These are phyloP conservation scores for Colletotrichum simmondsii DNA, from an alignment of 2,329 filamentous ascomycete genomes.

Conservation along the genomic window DNA sequence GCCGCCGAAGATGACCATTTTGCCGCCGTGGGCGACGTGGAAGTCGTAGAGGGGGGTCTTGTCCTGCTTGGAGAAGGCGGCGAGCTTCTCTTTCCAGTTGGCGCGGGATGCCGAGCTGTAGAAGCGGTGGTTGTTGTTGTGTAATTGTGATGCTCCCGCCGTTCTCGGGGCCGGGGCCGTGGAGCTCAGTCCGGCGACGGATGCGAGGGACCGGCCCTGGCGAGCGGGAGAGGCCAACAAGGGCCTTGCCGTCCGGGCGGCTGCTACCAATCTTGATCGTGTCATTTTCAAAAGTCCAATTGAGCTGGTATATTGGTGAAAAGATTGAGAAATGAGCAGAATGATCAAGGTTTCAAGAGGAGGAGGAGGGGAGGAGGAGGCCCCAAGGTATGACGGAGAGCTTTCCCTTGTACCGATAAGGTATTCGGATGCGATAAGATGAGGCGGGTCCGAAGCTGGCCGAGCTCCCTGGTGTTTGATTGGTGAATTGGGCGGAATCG, in stretches of 20 bases:
- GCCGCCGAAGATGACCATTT: conserved; percentile 97
- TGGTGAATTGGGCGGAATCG: background rate
- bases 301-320: background rate
- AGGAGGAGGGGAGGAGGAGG: background rate
- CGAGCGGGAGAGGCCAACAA: conserved; percentile 16
- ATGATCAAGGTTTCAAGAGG: background rate
- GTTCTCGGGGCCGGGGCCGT: conserved; percentile 18
- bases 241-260: conserved; percentile 24
- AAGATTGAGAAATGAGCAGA: background rate
- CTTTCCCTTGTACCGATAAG: conserved; percentile 14
- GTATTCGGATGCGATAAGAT: conserved; percentile 7
- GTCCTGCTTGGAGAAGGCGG: conserved; percentile 50
- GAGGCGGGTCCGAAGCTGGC: background rate
- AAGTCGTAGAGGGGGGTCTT: conserved; percentile 84
- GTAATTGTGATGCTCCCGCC: background rate
- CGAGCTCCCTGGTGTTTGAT: conserved; percentile 3
- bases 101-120: conserved; percentile 29
- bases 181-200: conserved; percentile 8
- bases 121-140: background rate
- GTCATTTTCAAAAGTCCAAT: conserved; percentile 17
- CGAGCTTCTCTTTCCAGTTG: conserved; percentile 35
- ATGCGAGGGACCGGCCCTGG: conserved; percentile 13
- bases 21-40: conserved; percentile 81
- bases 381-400: background rate
- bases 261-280: conserved; percentile 23